phyloP scores from a whole-genome alignment of 1,284 basidiomycete species.

The Caloboletus firmus region DNA sequence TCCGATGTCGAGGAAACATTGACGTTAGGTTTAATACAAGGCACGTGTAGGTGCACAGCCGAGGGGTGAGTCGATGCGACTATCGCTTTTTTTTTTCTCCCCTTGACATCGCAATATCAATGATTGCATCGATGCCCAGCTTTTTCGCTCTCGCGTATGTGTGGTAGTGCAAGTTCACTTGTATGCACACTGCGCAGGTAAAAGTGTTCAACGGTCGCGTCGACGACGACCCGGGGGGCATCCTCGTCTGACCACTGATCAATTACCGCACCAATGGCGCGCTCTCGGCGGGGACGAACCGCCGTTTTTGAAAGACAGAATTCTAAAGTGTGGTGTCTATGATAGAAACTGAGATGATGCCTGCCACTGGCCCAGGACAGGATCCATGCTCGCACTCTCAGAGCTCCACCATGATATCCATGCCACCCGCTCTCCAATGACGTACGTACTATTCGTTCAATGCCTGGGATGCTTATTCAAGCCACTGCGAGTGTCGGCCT shows the following conservation, averaged over 20 bases:
- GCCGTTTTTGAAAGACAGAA: slow-evolving; percentile 8
- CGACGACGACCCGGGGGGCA: not conserved
- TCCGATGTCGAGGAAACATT: slow-evolving; percentile 4
- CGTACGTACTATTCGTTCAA: not conserved
- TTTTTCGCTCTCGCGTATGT: not conserved
- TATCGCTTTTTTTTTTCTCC: not conserved
- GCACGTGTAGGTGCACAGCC: slow-evolving; percentile 5
- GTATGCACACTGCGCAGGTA: not conserved
- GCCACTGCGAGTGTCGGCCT: slow-evolving; percentile 3
- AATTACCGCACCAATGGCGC: not conserved
- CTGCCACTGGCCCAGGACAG: not conserved
- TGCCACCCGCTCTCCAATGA: not conserved
- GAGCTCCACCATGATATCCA: not conserved
- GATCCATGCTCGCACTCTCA: slow-evolving; percentile 8
- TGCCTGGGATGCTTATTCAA: not conserved
- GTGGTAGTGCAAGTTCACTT: not conserved
- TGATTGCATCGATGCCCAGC: not conserved
- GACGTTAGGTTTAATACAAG: slow-evolving; percentile 10
- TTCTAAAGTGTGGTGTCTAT: not conserved
- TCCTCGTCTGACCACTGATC: slow-evolving; percentile 5
- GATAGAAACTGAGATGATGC: slow-evolving; percentile 4
- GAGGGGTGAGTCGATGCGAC: not conserved
- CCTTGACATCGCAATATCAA: not conserved
- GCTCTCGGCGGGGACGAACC: slow-evolving; percentile 2
- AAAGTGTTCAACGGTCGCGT: not conserved